Percentiles rank a stretch among this genome's conserved stretches.
These are phyloP conservation scores for Pythium periplocum DNA, from an alignment of 352 stramenopile genomes.

Conservation along the genomic window DNA sequence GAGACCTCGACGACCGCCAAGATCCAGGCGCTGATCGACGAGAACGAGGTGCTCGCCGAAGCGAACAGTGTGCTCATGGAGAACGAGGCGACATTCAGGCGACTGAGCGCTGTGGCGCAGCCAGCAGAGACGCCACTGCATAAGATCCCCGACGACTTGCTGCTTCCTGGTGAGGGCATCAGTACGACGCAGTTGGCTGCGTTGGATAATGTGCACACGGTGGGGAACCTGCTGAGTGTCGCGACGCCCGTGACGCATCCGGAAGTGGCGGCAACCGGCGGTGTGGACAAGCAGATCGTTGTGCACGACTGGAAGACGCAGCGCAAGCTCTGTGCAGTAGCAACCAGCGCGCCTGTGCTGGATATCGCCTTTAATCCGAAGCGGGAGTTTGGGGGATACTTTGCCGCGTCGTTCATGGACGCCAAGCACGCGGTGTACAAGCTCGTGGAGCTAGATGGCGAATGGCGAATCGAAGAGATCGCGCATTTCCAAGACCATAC, in stretches of 20 bases:
- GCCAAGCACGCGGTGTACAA: constrained; percentile 52
- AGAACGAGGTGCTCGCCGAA: constrained; percentile 72
- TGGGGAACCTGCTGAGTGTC: constrained; percentile 68
- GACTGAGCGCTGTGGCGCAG: constrained; percentile 10
- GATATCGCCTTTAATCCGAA: constrained; percentile 56
- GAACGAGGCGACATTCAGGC: constrained; percentile 31
- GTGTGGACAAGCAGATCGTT: constrained; percentile 69
- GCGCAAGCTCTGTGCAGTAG: constrained; percentile 32
- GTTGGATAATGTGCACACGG: constrained; percentile 49
- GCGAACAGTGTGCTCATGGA: constrained; percentile 64
- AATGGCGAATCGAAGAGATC: constrained; percentile 39
- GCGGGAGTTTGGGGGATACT: constrained; percentile 31
- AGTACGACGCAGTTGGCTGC: constrained; percentile 17
- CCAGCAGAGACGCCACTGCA: constrained; percentile 12
- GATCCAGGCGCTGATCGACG: constrained; percentile 59
- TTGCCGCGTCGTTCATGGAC: constrained; percentile 72
- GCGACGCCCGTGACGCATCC: constrained; percentile 29
- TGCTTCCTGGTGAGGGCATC: constrained; percentile 43
- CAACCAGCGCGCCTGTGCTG: constrained; percentile 45
- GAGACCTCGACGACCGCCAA: constrained; percentile 20
- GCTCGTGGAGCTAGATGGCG: constrained; percentile 26
- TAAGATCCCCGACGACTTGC: constrained; percentile 64
- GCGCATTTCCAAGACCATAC: constrained; percentile 64
- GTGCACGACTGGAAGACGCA: constrained; percentile 60
- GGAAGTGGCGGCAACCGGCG: constrained; percentile 50